phyloP scores from a whole-genome alignment of 805 yeast species.

The Metschnikowia chrysomelidarum region DNA sequence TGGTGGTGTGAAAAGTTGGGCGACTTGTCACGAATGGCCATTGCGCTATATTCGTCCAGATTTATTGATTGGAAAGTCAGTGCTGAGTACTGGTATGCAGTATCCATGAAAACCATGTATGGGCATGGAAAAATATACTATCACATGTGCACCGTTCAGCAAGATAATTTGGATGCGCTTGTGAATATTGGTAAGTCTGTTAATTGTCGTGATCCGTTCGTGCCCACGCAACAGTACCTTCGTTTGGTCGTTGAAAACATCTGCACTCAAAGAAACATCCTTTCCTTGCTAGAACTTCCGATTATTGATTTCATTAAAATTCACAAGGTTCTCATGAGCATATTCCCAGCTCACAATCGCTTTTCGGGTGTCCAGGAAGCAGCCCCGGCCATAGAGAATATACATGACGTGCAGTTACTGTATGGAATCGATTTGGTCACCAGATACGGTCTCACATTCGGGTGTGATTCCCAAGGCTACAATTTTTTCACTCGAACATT shows the following conservation, averaged over 20 bases:
- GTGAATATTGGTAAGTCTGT: constrained; percentile 79
- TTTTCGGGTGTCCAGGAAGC: constrained; percentile 4
- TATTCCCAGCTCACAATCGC: constrained; percentile 22
- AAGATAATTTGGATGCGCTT: constrained; percentile 70
- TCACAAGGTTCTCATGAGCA: constrained; percentile 63
- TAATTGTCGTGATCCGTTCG: constrained; percentile 77
- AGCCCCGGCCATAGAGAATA: constrained; percentile 21
- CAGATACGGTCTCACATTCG: constrained; percentile 64
- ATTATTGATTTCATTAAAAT: constrained; percentile 63
- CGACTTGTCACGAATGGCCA: constrained; percentile 84
- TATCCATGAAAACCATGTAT: constrained; percentile 68
- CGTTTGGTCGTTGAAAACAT: constrained; percentile 77
- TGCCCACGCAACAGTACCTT: constrained; percentile 77
- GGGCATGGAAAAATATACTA: constrained; percentile 86
- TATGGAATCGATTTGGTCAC: constrained; percentile 60
- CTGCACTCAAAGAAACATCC: constrained; percentile 58
- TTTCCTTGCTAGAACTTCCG: constrained; percentile 59
- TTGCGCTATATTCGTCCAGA: constrained; percentile 75
- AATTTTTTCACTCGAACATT: constrained; percentile 54
- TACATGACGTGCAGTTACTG: constrained; percentile 47
- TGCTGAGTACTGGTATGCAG: constrained; percentile 80
- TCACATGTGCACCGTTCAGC: constrained; percentile 85
- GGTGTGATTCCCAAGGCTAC: constrained; percentile 60
- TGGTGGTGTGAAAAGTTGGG: constrained; percentile 88
- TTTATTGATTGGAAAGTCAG: constrained; percentile 84